Evolutionary conservation across 768 basidiomycete species (phyloP), one percentile per base, ranked within the genome.

Genomic region (Kwoniella dendrophila): DNA sequence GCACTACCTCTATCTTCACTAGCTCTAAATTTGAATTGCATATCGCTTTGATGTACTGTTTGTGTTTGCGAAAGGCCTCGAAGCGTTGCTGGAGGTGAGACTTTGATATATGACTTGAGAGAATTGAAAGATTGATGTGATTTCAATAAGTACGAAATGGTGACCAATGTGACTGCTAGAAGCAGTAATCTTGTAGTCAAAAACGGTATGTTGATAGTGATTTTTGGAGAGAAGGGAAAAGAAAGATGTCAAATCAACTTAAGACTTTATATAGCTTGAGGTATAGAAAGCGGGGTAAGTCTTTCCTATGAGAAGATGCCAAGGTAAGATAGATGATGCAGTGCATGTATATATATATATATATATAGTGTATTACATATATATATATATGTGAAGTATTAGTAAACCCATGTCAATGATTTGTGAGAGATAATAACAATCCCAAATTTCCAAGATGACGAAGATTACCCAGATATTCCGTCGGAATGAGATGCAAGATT

Each of bases 1-100:
- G 87, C 88, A 49, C 88, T 80, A 2, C 88, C 90, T 20, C 89
- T 83, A 22, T 86, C 84, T 48, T 86, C 75, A 64, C 86, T 89
- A 50, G 78, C 82, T 56, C 89, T 84, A 55, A 45, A 72, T 38
- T 68, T 54, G 67, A 75, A 75, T 49, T 58, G 44, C 41, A 72
- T 61, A 43, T 66, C 50, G 45, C 16, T 70, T n/a, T n/a, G n/a
- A n/a, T n/a, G n/a, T 62, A 12, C 64, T 49, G 54, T 76, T 32
- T 36, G 48, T 50, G 10, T 32, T 36, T 14, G 18, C n/a, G 24
- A 11, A 10, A 34, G 32, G 34, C 40, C 18, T 27, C 18, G 16
- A 40, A 36, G 33, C 1, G 26, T 30, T 30, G 7, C 16, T 40
- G 14, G 40, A 58, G 20, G 16, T 24, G 27, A 27, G n/a, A 44